phyloP scores from a whole-genome alignment of 495 filamentous ascomycete genomes.

The Articulospora tetracladia region DNA sequence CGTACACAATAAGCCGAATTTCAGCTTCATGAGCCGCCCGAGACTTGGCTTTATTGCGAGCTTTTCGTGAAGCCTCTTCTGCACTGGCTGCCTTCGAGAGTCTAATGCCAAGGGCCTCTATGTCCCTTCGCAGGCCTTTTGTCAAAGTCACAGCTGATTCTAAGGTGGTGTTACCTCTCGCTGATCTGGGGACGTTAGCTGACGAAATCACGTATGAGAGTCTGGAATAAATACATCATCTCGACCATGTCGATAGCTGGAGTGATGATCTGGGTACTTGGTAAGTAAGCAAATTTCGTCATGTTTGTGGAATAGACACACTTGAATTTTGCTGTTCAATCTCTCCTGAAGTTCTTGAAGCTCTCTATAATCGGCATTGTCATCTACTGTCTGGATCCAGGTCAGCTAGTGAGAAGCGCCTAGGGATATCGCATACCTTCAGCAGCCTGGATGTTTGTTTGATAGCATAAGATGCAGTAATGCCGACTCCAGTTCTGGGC shows the following conservation, averaged over 20 bases:
- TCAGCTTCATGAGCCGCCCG: constrained; percentile 24
- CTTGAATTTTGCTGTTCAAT: constrained; percentile 79
- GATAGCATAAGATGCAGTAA: constrained; percentile 84
- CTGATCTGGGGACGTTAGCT: constrained; percentile 51
- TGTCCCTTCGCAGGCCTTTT: constrained; percentile 82
- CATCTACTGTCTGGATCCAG: constrained; percentile 56
- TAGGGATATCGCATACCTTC: constrained; percentile 47
- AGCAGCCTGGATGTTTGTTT: constrained; percentile 76
- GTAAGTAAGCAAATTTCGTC: not conserved
- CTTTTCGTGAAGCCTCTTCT: constrained; percentile 54
- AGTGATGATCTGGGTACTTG: constrained; percentile 66
- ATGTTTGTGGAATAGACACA: constrained; percentile 30
- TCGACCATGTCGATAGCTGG: constrained; percentile 94
- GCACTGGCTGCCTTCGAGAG: constrained; percentile 65
- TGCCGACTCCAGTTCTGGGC: constrained; percentile 74
- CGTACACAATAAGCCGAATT: constrained; percentile 54
- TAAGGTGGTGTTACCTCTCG: constrained; percentile 90
- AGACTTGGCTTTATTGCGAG: constrained; percentile 42
- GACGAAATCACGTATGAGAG: not conserved
- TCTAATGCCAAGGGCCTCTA: constrained; percentile 77
- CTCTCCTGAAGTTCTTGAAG: constrained; percentile 67
- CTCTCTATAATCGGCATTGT: constrained; percentile 62
- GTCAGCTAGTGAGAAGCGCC: not conserved
- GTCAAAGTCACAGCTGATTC: constrained; percentile 86
- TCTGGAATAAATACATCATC: constrained; percentile 59